Conservation (phyloP, 495 filamentous ascomycete species). For the Bombardia bombarda region DNA sequence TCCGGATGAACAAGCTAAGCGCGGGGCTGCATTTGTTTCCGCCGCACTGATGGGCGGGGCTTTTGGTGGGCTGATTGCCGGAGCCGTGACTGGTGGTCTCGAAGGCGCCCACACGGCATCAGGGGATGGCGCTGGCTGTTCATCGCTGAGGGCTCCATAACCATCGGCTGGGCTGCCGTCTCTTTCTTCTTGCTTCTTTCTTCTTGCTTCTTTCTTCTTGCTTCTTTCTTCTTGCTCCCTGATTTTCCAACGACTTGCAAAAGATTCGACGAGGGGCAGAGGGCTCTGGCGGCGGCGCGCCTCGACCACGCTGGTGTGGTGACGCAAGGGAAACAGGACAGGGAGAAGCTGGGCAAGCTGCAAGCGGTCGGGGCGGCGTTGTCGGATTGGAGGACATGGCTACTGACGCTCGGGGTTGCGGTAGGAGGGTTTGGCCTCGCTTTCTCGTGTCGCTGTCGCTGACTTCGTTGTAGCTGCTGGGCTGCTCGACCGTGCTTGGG, state of each 20-base stretch:
- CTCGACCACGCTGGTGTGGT: too few species aligned
- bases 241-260: too few species aligned
- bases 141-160: constrained; percentile 48
- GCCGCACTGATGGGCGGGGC: constrained; percentile 50
- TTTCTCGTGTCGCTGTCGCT: background rate
- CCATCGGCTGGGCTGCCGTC: too few species aligned
- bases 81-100: constrained; percentile 43
- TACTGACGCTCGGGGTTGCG: background rate
- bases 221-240: too few species aligned
- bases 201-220: too few species aligned
- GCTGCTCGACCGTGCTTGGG: constrained; percentile 34
- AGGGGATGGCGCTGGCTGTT: constrained; percentile 42
- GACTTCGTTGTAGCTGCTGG: constrained; percentile 16
- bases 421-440: background rate
- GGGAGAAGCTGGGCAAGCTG: background rate
- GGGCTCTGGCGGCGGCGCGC: too few species aligned
- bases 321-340: too few species aligned
- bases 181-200: too few species aligned
- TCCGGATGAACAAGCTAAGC: constrained; percentile 51
- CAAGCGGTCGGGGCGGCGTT: background rate
- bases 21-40: constrained; percentile 52
- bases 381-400: constrained; percentile 3
- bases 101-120: constrained; percentile 41
- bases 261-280: too few species aligned
- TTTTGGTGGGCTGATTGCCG: constrained; percentile 43